Evolutionary conservation across 176 grass and related monocot genomes (phyloP).

Genomic region (Triticum dicoccoides): DNA sequence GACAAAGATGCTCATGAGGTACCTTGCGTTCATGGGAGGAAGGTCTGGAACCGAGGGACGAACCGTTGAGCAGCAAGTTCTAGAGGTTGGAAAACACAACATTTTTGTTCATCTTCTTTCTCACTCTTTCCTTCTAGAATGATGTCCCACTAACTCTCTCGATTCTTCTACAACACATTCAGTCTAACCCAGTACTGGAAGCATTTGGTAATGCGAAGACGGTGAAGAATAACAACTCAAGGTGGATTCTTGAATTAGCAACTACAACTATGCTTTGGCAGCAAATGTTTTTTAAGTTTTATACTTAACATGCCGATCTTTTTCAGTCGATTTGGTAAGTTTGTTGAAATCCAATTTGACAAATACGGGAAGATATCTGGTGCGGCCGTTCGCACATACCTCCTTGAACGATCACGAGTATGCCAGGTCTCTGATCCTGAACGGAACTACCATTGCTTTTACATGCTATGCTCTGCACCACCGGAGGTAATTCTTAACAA

Average conservation of each 20-base stretch:
- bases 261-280: neutral
- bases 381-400: conserved; percentile 79
- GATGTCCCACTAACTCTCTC: conserved; percentile 2
- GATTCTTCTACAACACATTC: neutral
- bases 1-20: conserved; percentile 98
- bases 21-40: conserved; percentile 95
- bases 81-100: conserved; percentile 51
- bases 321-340: conserved; percentile 92
- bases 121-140: neutral
- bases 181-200: conserved; percentile 98
- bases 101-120: neutral
- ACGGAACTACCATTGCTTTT: conserved; percentile 98
- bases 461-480: conserved; percentile 88
- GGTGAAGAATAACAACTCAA: conserved; percentile 96
- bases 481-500: conserved; percentile 71
- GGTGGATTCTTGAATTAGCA: conserved; percentile 33
- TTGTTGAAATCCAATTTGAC: conserved; percentile 97
- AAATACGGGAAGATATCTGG: conserved; percentile 92
- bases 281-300: neutral
- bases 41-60: conserved; percentile 77
- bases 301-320: neutral
- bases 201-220: conserved; percentile 97
- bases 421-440: conserved; percentile 93
- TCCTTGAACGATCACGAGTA: conserved; percentile 85
- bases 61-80: conserved; percentile 90